Conservation (phyloP, 306 rosid genomes). For the Vigna trinervia region DNA sequence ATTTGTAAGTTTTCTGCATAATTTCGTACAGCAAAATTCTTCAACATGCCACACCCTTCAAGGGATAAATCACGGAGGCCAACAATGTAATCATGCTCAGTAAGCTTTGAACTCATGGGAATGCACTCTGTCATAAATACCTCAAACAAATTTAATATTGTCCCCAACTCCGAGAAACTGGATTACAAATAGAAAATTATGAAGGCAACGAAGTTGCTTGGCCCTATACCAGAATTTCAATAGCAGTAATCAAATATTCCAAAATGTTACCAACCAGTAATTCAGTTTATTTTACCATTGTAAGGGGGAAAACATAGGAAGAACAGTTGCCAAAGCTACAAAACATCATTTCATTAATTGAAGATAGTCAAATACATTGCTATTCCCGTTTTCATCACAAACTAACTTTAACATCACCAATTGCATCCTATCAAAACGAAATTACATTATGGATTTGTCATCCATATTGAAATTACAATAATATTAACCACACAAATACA, state of each 20-base stretch:
- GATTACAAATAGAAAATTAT: neutral
- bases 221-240: slow-evolving; percentile 18
- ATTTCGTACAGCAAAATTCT: neutral
- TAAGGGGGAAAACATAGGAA: neutral
- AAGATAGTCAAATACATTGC: no score
- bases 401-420: no score
- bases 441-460: no score
- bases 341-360: no score
- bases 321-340: no score
- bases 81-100: neutral
- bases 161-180: slow-evolving; percentile 4
- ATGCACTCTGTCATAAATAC: neutral
- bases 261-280: neutral
- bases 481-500: no score
- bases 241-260: neutral
- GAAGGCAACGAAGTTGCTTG: slow-evolving; percentile 19
- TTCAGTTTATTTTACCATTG: neutral
- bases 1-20: no score
- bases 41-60: neutral
- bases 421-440: no score
- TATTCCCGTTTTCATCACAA: no score
- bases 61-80: neutral
- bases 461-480: no score
- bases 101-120: neutral
- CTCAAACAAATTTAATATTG: neutral